Conservation (phyloP, 768 basidiomycete species). For the Clathrus columnatus region DNA sequence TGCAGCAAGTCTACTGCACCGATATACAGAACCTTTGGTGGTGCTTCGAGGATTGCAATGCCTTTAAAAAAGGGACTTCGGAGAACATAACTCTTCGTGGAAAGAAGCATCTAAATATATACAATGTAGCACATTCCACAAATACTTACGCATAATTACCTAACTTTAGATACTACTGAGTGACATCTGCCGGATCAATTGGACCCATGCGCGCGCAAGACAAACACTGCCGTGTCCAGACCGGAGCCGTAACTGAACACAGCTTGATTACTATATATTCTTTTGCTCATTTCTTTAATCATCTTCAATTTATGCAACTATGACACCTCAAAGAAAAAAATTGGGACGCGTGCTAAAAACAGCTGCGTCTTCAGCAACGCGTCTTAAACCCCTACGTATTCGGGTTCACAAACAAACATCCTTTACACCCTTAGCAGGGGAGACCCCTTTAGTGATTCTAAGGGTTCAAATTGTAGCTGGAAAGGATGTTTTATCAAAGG, state of each 20-base stretch:
- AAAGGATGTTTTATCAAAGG: conserved; percentile 50
- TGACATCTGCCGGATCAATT: not conserved
- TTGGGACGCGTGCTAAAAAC: conserved; percentile 7
- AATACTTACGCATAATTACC: not conserved
- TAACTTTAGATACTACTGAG: no score
- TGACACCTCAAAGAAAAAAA: conserved; percentile 8
- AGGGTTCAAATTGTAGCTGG: conserved; percentile 63
- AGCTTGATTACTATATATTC: not conserved
- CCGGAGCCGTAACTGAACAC: not conserved
- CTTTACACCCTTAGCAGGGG: conserved; percentile 46
- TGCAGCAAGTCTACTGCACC: not conserved
- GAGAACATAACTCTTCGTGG: not conserved
- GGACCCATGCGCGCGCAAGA: not conserved
- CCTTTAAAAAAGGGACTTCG: not conserved
- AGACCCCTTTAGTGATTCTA: conserved; percentile 57
- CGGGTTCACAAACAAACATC: conserved; percentile 16
- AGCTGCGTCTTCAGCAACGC: conserved; percentile 9
- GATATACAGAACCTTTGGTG: not conserved
- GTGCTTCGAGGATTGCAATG: not conserved
- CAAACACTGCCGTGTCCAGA: not conserved
- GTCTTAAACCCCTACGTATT: conserved; percentile 7
- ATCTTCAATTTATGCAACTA: not conserved
- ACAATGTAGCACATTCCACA: not conserved
- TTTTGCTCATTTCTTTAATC: not conserved
- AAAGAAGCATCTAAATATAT: not conserved